Conservation (phyloP, 2,329 filamentous ascomycete genomes). For the Claviceps maximensis region DNA sequence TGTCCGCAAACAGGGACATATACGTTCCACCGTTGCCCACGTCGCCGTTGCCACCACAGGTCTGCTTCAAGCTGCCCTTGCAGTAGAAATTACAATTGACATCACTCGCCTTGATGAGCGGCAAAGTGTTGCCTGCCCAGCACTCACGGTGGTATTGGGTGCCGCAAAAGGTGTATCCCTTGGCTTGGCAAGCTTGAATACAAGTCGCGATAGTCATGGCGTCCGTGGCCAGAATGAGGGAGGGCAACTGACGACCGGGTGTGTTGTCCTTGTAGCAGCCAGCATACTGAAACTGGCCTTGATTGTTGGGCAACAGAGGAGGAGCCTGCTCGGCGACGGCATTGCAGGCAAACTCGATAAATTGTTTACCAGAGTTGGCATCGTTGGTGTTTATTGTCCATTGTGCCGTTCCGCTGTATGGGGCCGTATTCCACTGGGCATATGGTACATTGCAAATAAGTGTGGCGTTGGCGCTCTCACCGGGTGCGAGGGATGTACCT, state of each 20-base stretch:
- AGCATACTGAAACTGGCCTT: slow-evolving; percentile 36
- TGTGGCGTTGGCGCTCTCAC: slow-evolving; percentile 36
- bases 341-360: slow-evolving; percentile 36
- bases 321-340: slow-evolving; percentile 40
- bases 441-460: slow-evolving; percentile 44
- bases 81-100: slow-evolving; percentile 39
- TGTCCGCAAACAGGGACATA: slow-evolving; percentile 35
- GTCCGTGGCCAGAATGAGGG: slow-evolving; percentile 25
- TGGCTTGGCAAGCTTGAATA: slow-evolving; percentile 27
- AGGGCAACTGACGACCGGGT: slow-evolving; percentile 36
- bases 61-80: slow-evolving; percentile 32
- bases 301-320: slow-evolving; percentile 29
- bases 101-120: slow-evolving; percentile 28
- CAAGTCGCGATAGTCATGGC: slow-evolving; percentile 31
- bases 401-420: slow-evolving; percentile 31
- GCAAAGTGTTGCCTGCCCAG: slow-evolving; percentile 39
- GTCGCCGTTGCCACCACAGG: slow-evolving; percentile 38
- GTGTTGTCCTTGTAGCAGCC: slow-evolving; percentile 46
- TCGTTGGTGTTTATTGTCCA: slow-evolving; percentile 49
- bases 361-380: slow-evolving; percentile 35
- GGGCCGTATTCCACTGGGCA: slow-evolving; percentile 41
- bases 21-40: slow-evolving; percentile 22
- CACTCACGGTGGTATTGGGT: slow-evolving; percentile 39
- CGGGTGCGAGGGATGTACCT: slow-evolving; percentile 35
- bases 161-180: slow-evolving; percentile 29